Evolutionary conservation across 495 filamentous ascomycete genomes (phyloP), one percentile per base, ranked within the genome.

Genomic region (Pseudevernia furfuracea): DNA sequence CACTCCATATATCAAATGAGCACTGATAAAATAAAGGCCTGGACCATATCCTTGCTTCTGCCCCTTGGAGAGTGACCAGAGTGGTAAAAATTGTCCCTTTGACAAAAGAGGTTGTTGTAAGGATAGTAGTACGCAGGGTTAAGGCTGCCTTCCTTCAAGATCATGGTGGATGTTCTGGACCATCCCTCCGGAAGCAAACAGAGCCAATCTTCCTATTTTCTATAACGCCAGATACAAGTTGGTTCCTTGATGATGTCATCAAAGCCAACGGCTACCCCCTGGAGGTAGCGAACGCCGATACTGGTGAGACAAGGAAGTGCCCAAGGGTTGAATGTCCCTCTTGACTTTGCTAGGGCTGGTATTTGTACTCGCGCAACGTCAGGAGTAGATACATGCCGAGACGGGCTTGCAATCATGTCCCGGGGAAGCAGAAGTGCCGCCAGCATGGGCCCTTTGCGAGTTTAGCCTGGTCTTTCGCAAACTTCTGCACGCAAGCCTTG

Each of bases 121-220:
- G 30, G 39, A 25, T 58, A 58, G 21, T 58, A 58, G 14, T 58
- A 58, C 14, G 56, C 15, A 11, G 23, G 21, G 28, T 58, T 37
- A 12, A 58, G 56, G n/a, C 39, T 38, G 1, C 21, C 38, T 23
- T 39, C 32, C 28, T 32, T 58, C 12, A 14, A 58, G 36, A 58
- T 23, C 34, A 58, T n/a, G 3, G 56, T 58, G n/a, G 30, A 14
- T 10, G 56, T 58, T 23, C 56, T 36, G 10, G 56, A 58, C 32
- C 36, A 37, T 6, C 56, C 56, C n/a, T 58, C 56, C 38, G 28
- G 36, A 37, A 39, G 34, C 34, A 4, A 2, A n/a, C 32, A 58
- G 17, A 58, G 56, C 56, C 56, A 58, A 10, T 58, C 32, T 38
- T 58, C 56, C 17, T 58, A 34, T 23, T 58, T 25, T 19, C 56